Percentiles rank a stretch among this genome's conserved stretches.
Evolutionary conservation across 2,329 filamentous ascomycete species (phyloP).

Genomic region (Blumeriella jaapii): DNA sequence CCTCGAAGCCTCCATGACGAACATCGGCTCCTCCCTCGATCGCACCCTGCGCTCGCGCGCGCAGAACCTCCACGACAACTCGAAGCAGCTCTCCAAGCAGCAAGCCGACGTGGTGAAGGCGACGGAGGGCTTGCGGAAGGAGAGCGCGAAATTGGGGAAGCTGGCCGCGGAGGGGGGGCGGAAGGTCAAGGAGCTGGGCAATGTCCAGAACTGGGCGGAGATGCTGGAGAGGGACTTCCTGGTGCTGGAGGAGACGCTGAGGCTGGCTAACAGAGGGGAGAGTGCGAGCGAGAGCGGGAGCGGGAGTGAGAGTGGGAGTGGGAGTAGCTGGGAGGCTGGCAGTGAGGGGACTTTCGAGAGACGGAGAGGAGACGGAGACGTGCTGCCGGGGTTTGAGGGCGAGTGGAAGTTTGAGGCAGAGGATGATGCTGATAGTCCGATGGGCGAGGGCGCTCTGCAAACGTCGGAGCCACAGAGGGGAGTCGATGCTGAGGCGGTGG

Average conservation of each 20-base stretch:
- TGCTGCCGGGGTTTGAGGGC: neutral
- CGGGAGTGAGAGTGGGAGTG: slow-evolving; percentile 28
- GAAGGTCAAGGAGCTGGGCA: slow-evolving; percentile 65
- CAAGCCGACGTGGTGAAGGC: slow-evolving; percentile 52
- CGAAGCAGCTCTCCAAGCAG: slow-evolving; percentile 52
- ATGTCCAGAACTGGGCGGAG: slow-evolving; percentile 82
- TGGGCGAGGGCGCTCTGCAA: neutral
- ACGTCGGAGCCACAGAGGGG: neutral
- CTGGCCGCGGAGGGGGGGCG: slow-evolving; percentile 51
- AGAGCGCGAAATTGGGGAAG: slow-evolving; percentile 53
- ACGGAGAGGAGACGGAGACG: slow-evolving; percentile 2
- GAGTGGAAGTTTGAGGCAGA: neutral
- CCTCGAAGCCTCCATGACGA: slow-evolving; percentile 40
- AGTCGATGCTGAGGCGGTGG: no score
- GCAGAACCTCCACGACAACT: slow-evolving; percentile 56
- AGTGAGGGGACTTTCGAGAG: slow-evolving; percentile 7
- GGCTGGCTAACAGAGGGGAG: no score
- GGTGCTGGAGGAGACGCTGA: slow-evolving; percentile 52
- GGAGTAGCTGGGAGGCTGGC: slow-evolving; percentile 9
- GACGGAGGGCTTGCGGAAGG: slow-evolving; percentile 46
- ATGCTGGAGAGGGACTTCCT: slow-evolving; percentile 60
- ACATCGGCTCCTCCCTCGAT: slow-evolving; percentile 59
- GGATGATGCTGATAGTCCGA: neutral
- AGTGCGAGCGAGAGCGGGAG: slow-evolving; percentile 30
- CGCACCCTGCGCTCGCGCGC: slow-evolving; percentile 57